Percentiles rank a stretch among this genome's conserved stretches.
phyloP scores from a whole-genome alignment of 78 protist genomes.

The Capsaspora owczarzaki region DNA sequence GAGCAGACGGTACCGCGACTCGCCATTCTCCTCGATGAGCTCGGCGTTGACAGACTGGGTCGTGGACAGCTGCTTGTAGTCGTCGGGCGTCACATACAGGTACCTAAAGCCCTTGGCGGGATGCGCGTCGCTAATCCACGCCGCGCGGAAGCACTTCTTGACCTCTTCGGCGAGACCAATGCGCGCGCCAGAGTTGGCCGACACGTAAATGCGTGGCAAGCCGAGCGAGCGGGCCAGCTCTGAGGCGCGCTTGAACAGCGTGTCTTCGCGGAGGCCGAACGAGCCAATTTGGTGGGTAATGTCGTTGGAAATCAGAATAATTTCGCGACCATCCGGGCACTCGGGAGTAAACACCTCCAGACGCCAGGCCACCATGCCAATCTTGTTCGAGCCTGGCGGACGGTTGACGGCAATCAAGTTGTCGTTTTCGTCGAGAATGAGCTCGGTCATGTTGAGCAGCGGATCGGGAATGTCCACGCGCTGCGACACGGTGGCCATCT shows the following conservation, averaged over 20 bases:
- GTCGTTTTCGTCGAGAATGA: neutral
- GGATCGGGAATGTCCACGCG: neutral
- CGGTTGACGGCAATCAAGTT: neutral
- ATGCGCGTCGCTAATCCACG: slow-evolving; percentile 56
- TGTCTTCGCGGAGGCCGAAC: slow-evolving; percentile 61
- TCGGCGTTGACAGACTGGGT: slow-evolving; percentile 21
- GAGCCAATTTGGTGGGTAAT: slow-evolving; percentile 86
- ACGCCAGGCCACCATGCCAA: slow-evolving; percentile 92
- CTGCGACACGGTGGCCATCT: neutral
- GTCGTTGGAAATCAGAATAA: slow-evolving; percentile 89
- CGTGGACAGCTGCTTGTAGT: slow-evolving; percentile 35
- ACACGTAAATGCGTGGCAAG: slow-evolving; percentile 85
- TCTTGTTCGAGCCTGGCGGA: neutral
- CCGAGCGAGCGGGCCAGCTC: slow-evolving; percentile 69
- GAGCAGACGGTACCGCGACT: slow-evolving; percentile 44
- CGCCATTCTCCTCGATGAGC: slow-evolving; percentile 27
- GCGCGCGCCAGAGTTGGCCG: slow-evolving; percentile 94
- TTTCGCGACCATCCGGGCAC: slow-evolving; percentile 77
- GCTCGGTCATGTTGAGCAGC: neutral
- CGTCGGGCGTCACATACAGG: slow-evolving; percentile 75
- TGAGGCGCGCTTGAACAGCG: slow-evolving; percentile 54
- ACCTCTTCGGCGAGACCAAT: slow-evolving; percentile 90
- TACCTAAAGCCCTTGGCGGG: slow-evolving; percentile 66
- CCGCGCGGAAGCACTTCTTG: slow-evolving; percentile 45
- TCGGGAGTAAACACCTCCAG: slow-evolving; percentile 74